These are phyloP conservation scores for Pythium biforme DNA, from an alignment of 352 stramenopile species.

Conservation along the genomic window DNA sequence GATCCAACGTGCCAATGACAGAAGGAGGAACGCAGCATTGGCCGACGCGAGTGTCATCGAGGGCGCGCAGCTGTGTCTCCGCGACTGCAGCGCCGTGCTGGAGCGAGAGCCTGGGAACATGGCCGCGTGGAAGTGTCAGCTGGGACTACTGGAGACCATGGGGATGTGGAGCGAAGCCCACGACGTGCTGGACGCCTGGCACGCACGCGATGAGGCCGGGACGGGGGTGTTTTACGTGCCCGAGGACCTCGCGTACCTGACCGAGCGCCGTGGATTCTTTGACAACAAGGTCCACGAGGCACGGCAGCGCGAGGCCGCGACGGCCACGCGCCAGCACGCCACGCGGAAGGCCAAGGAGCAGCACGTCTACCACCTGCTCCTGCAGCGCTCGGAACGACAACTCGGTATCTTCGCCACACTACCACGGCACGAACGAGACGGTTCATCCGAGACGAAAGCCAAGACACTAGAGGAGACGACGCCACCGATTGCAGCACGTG, in stretches of 20 bases:
- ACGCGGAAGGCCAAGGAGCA: conserved; percentile 9
- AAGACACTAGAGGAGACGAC: too few relatives aligned
- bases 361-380: conserved; percentile 11
- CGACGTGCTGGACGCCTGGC: conserved; percentile 6
- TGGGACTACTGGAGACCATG: conserved; percentile 15
- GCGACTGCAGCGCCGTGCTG: conserved; percentile 24
- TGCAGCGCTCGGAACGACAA: conserved; percentile 6
- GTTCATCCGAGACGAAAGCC: too few relatives aligned
- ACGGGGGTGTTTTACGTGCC: neutral
- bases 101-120: conserved; percentile 19
- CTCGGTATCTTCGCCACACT: too few relatives aligned
- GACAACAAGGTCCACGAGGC: conserved; percentile 7
- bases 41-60: neutral
- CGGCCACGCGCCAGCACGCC: neutral
- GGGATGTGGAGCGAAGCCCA: conserved; percentile 24
- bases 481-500: neutral
- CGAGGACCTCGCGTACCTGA: conserved; percentile 15
- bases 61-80: conserved; percentile 14
- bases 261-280: neutral
- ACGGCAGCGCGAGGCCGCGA: neutral
- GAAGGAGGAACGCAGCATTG: neutral
- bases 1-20: neutral
- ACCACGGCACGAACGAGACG: neutral
- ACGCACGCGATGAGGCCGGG: neutral
- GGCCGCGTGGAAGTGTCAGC: conserved; percentile 14